Evolutionary conservation across 2,329 filamentous ascomycete genomes (phyloP), one percentile per base, ranked within the genome.

Genomic region (Aspergillus sp.): DNA sequence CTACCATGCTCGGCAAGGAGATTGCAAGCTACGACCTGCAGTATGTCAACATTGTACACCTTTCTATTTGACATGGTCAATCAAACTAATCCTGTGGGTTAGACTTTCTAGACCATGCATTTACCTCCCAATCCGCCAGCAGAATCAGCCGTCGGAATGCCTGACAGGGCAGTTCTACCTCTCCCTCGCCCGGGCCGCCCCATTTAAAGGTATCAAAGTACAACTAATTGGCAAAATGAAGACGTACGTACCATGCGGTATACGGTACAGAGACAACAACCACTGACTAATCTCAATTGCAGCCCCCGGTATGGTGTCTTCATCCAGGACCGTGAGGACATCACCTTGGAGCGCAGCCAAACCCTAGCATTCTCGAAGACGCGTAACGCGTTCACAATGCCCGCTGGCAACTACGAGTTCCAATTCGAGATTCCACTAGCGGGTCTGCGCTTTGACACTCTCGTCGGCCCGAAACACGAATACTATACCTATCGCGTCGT

Each of bases 371-470:
- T 57, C 5, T 63, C 64, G 1, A 59, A 60, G 48, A 61, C 50
- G 6, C 51, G 63, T 17, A 58, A 45, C 17, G 49, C 55, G 1
- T 66, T 67, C 41, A 55, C 17, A 45, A 50, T 66, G 42, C 57
- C 62, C 1, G 51, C 56, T 6, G 65, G 65, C 8, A 30, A 63
- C 18, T 62, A 67, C 30, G 56, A 62, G n/a, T 66, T 67, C 13
- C 54, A 61, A 9, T 64, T 67, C 41, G 47, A 56, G 4, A 59
- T 67, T 13, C 53, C 63, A 2, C 24, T 67, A 8, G 22, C 57
- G 11, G 44, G 32, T 3, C 50, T 51, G 9, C 42, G 60, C 2
- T n/a, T 59, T 5, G 60, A 62, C 5, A 65, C 64, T 0, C 53
- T 63, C 3, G 50, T 56, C 3, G 58, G 61, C 0, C 48, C 49